Evolutionary conservation across 2,329 filamentous ascomycete species (phyloP), one percentile per base, ranked within the genome.

Genomic region (Microdochium trichocladiopsis): DNA sequence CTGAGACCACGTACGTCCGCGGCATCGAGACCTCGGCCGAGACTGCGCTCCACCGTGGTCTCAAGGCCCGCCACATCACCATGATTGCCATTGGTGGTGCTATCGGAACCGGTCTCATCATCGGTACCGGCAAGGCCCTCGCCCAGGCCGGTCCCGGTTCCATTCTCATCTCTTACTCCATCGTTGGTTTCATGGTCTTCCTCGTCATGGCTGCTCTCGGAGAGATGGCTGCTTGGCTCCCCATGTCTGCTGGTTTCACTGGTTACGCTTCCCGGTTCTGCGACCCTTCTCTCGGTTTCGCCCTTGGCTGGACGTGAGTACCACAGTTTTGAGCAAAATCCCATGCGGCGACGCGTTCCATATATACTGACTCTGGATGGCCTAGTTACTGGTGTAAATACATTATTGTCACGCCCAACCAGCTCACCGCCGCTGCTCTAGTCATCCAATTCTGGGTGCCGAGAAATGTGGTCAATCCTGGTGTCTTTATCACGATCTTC

Each of bases 181-280:
- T 87, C 56, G 79, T 89, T 58, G 87, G 87, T 58, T 69, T 86
- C 48, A 69, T 94, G 54, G 89, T 93, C 58, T 94, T 84, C 68
- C 72, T 90, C 43, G 88, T 94, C 59, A 91, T 94, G 87, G 84
- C 84, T 53, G 85, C 82, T 52, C 80, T 94, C 3, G 89, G 88
- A 56, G 88, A 93, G 69, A 94, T 94, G 87, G 87, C 88, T 9
- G 81, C 88, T 50, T 94, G 87, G 87, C 69, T 94, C 31, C 89
- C 89, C 50, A 76, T 91, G 61, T 80, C 83, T 51, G 83, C 86
- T 64, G 89, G 89, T 59, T 95, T 94, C 69, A 88, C 88, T 55
- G 87, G 87, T 61, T 94, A 92, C 63, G 88, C 89, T 23, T 79
- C 83, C 55, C 80, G 89, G 48, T 94, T 90, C 72, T 87, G 84